Base-by-base conservation (phyloP, 2,329 filamentous ascomycete species). In the Cercospora nicotianae region DNA sequence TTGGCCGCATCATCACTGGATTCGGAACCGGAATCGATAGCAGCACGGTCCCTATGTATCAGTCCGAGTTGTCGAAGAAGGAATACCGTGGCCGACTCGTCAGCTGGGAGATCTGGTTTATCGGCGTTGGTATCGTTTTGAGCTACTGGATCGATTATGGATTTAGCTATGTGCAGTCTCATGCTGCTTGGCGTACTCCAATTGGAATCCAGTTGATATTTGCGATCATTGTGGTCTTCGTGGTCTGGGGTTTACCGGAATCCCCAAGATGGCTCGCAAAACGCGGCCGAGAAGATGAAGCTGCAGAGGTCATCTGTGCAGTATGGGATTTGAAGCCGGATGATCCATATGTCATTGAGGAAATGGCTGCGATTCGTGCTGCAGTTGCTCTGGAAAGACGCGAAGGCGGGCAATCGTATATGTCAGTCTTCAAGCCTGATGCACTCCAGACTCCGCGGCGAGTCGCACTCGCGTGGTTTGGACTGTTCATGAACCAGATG, bases 1-100 rank as follows among this genome's bases (percentile, higher is more conserved):
- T 84, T 23, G 84, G 83, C 12, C 64, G 83, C 13, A 79, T 85
- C 36, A 74, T 82, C 9, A 78, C 80, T 1, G 83, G 83, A 5
- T 80, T 86, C 12, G 84, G 84, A 2, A 85, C 85, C n/a, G 75
- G 74, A 3, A 67, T 70, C 18, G 72, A 72, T 51, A 72, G 71
- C 4, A 64, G 68, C 16, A 75, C 72, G 3, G 60, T 70, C 78
- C 81, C 82, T 80, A 69, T 81, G 79, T 28, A 82, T 83, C 75
- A 83, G 79, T 72, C 83, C 79, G 63, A 70, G 81, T 70, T 74
- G 80, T 72, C 80, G 80, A 31, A 72, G 60, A 72, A 71, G 23
- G 69, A 75, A 48, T 67, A 65, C 31, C 69, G 75, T 12, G 75
- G 75, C 5, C 66, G 72, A 16, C 36, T 76, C 1, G 73, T 75